Percentiles rank a stretch among this genome's conserved stretches.
Evolutionary conservation across 2,329 filamentous ascomycete species (phyloP).

Genomic region (Fusarium torulosum): DNA sequence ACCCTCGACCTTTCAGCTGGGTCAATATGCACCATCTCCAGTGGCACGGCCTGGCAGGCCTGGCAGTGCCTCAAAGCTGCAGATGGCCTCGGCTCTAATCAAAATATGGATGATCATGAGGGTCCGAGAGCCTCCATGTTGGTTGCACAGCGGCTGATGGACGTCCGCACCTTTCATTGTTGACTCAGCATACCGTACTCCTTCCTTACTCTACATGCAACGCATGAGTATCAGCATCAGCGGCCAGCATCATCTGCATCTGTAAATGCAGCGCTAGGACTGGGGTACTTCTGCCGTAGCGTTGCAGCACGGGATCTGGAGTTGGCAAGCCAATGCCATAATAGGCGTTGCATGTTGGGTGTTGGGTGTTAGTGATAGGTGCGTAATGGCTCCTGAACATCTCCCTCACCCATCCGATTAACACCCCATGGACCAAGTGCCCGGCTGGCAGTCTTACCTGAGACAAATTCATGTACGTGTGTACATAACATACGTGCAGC

Average conservation of each 20-base stretch:
- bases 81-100: constrained; percentile 34
- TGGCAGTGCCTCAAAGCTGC: constrained; percentile 33
- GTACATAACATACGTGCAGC: not conserved
- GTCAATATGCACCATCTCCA: constrained; percentile 37
- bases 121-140: constrained; percentile 29
- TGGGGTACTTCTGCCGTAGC: constrained; percentile 26
- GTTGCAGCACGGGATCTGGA: constrained; percentile 33
- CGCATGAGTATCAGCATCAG: not conserved
- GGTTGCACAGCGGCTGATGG: constrained; percentile 33
- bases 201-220: not conserved
- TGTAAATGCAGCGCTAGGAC: constrained; percentile 11
- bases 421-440: constrained; percentile 10
- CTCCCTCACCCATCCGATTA: not conserved
- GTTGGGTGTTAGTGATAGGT: constrained; percentile 7
- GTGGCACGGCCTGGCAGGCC: not conserved
- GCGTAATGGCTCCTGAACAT: not conserved
- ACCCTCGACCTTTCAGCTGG: constrained; percentile 42
- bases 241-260: constrained; percentile 22
- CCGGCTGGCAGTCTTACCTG: constrained; percentile 25
- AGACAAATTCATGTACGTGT: constrained; percentile 32
- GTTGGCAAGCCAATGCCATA: constrained; percentile 14
- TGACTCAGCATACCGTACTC: constrained; percentile 14
- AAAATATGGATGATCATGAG: constrained; percentile 36
- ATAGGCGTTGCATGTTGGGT: not conserved
- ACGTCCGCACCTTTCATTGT: constrained; percentile 27